phyloP scores from a whole-genome alignment of 495 filamentous ascomycete genomes.

The Tuber brumale region DNA sequence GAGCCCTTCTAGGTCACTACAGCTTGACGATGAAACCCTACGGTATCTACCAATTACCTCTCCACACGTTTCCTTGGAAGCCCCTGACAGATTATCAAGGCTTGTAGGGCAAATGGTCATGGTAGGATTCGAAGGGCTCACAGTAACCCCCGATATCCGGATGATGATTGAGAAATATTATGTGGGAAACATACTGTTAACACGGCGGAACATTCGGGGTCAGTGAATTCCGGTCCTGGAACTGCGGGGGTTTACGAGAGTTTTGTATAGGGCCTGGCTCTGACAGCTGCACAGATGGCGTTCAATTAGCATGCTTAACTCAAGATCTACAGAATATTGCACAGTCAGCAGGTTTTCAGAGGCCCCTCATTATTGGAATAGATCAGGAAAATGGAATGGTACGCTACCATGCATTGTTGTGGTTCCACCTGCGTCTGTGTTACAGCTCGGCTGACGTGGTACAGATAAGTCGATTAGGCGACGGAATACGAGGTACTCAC shows the following conservation, averaged over 20 bases:
- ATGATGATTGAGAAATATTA: constrained; percentile 43
- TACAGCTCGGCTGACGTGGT: constrained; percentile 27
- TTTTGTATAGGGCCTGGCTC: constrained; percentile 6
- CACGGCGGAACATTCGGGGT: constrained; percentile 40
- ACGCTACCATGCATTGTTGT: constrained; percentile 14
- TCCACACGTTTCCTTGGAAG: constrained; percentile 11
- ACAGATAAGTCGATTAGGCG: constrained; percentile 42
- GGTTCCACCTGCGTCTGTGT: constrained; percentile 12
- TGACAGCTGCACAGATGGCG: constrained; percentile 30
- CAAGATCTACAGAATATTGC: constrained; percentile 42
- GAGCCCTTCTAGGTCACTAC: constrained; percentile 20
- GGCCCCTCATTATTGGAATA: constrained; percentile 43
- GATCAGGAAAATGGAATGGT: constrained; percentile 45
- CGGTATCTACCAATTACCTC: constrained; percentile 20
- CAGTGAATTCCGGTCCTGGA: constrained; percentile 6
- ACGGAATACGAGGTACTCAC: constrained; percentile 41
- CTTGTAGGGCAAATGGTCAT: constrained; percentile 43
- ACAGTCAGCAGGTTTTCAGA: constrained; percentile 39
- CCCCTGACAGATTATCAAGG: constrained; percentile 19
- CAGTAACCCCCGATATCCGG: constrained; percentile 41
- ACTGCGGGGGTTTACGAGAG: background rate
- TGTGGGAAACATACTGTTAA: constrained; percentile 41
- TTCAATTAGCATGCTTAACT: constrained; percentile 41
- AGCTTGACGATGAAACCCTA: constrained; percentile 33
- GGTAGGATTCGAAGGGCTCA: constrained; percentile 40